Evolutionary conservation across 208 protist genomes (phyloP), one percentile per base, ranked within the genome.

Genomic region (Leishmania tropica): DNA sequence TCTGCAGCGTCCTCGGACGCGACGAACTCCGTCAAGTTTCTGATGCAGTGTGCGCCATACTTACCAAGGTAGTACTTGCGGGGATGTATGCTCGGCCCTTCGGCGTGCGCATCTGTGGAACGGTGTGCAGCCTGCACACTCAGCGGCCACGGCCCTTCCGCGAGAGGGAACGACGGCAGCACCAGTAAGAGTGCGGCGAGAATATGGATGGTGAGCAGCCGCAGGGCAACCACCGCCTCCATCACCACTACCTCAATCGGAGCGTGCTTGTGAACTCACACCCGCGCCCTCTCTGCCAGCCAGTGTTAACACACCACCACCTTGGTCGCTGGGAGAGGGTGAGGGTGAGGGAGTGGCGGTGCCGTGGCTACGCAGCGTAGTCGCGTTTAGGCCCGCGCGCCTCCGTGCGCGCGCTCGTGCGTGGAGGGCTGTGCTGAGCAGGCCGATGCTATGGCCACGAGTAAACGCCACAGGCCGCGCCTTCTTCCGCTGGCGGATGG

Each of bases 41-140:
- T 17, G 24, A 64, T 53, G 62, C 83, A 86, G 17, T 75, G 75
- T 2, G 31, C 17, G 54, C 80, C 80, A 60, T 78, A 83, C 5
- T 19, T 15, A 75, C 78, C 83, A 51, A 86, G 73, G 67, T 86
- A 86, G 78, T 81, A 83, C 31, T 79, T 75, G 65, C 83, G 83
- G 21, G 83, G 78, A 62, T 83, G 54, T 4, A 73, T 70, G 8
- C 40, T 40, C 8, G 67, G 48, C 28, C 8, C 56, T 21, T 58
- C 15, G 40, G 56, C 47, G 1, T 24, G 19, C 45, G 24, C 11
- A 47, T 51, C 54, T 4, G 75, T 53, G 76, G 3, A 28, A 37
- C 17, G 51, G 51, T 31, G 68, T 35, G 21, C 68, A 51, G 68
- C 68, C 21, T 35, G 68, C 68, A 53, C 45, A 53, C 8, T 31